phyloP scores from a whole-genome alignment of 2,329 filamentous ascomycete species.

The Aspergillus ruber region DNA sequence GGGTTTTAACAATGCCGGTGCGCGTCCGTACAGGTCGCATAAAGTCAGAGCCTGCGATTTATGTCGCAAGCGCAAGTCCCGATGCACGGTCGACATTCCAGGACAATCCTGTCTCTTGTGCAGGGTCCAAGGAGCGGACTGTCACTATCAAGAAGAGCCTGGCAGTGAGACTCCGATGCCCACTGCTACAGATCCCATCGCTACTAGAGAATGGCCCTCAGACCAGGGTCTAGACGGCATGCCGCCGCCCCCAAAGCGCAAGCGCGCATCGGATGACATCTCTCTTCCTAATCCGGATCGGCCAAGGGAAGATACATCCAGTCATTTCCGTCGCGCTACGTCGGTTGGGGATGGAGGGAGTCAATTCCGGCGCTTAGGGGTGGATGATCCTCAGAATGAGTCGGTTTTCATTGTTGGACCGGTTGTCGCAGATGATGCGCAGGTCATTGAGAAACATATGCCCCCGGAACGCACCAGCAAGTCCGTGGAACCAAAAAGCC shows the following conservation, averaged over 20 bases:
- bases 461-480: slow-evolving; percentile 36
- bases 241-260: slow-evolving; percentile 29
- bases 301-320: slow-evolving; percentile 12
- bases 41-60: slow-evolving; percentile 55
- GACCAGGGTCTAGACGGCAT: slow-evolving; percentile 18
- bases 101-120: slow-evolving; percentile 52
- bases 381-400: slow-evolving; percentile 35
- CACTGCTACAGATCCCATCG: slow-evolving; percentile 18
- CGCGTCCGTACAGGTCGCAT: slow-evolving; percentile 56
- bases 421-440: slow-evolving; percentile 54
- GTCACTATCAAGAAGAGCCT: slow-evolving; percentile 46
- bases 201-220: slow-evolving; percentile 19
- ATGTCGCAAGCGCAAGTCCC: slow-evolving; percentile 55
- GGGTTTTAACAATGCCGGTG: slow-evolving; percentile 32
- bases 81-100: slow-evolving; percentile 53
- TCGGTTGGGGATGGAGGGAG: slow-evolving; percentile 21
- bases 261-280: slow-evolving; percentile 24
- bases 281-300: slow-evolving; percentile 18
- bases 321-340: slow-evolving; percentile 16
- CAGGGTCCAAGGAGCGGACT: slow-evolving; percentile 52
- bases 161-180: slow-evolving; percentile 19
- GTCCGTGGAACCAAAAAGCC: slow-evolving; percentile 34
- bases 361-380: slow-evolving; percentile 25
- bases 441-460: slow-evolving; percentile 56
- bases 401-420: slow-evolving; percentile 54